These are phyloP conservation scores for Achaetomium macrosporum DNA, from an alignment of 2,329 filamentous ascomycete species.

Conservation along the genomic window DNA sequence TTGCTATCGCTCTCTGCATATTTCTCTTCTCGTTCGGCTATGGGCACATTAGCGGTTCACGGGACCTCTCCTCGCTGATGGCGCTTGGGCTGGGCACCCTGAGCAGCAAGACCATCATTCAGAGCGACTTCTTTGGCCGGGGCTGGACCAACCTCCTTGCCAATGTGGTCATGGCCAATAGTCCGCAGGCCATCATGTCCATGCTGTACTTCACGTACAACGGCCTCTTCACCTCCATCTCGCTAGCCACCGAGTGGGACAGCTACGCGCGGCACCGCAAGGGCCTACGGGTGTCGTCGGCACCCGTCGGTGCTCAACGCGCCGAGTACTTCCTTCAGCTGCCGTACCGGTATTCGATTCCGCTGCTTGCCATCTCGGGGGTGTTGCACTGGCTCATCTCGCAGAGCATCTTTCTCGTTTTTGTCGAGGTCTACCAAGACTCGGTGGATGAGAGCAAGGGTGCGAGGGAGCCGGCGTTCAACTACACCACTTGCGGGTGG, in stretches of 20 bases:
- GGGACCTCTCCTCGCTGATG: background rate
- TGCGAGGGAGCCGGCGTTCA: background rate
- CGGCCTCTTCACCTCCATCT: constrained; percentile 40
- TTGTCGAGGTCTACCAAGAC: constrained; percentile 13
- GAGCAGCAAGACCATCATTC: constrained; percentile 2
- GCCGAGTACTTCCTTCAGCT: constrained; percentile 41
- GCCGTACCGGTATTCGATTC: constrained; percentile 39
- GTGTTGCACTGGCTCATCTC: constrained; percentile 46
- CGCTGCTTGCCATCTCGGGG: constrained; percentile 31
- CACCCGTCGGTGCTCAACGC: constrained; percentile 35
- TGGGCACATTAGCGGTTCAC: background rate
- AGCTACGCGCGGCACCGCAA: constrained; percentile 32
- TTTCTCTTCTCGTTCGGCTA: background rate
- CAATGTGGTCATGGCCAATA: constrained; percentile 39
- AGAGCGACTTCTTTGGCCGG: background rate
- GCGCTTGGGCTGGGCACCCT: background rate
- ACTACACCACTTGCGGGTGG: constrained; percentile 5
- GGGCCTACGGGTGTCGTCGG: constrained; percentile 36
- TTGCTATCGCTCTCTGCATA: background rate
- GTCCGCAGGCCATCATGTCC: constrained; percentile 41
- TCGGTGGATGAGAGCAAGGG: background rate
- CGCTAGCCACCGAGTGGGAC: constrained; percentile 42
- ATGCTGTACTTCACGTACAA: constrained; percentile 42
- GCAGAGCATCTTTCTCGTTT: constrained; percentile 38
- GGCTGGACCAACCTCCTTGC: constrained; percentile 20